Evolutionary conservation across 805 yeast genomes (phyloP).

Genomic region (Novakomyces olei): DNA sequence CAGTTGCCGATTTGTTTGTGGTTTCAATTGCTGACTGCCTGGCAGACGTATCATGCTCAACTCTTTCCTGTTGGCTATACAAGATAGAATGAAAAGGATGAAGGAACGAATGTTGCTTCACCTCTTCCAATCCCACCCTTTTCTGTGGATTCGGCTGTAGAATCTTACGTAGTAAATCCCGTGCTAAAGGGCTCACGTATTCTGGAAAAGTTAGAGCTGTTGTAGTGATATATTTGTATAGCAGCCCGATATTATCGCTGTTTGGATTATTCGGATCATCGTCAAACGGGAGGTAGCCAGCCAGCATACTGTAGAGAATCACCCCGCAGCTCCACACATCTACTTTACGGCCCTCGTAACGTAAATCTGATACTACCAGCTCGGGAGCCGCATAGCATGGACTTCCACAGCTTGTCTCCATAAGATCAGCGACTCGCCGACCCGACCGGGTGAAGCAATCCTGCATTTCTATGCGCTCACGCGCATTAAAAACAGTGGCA

Average conservation of each 20-base stretch:
- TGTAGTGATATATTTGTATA: constrained; percentile 76
- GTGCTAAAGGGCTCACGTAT: constrained; percentile 68
- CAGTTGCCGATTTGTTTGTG: no score
- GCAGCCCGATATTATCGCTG: constrained; percentile 75
- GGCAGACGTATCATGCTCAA: no score
- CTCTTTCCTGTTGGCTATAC: no score
- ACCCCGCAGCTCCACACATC: constrained; percentile 97
- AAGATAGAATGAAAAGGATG: neutral
- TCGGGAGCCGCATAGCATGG: constrained; percentile 99
- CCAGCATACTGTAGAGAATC: constrained; percentile 84
- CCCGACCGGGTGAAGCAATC: constrained; percentile 16
- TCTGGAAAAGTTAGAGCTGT: constrained; percentile 92
- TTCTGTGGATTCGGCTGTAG: constrained; percentile 11
- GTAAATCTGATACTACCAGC: constrained; percentile 51
- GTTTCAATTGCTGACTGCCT: no score
- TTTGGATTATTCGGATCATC: constrained; percentile 95
- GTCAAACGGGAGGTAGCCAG: constrained; percentile 92
- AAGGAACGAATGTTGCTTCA: neutral
- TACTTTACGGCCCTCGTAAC: constrained; percentile 81
- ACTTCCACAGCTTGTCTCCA: constrained; percentile 91
- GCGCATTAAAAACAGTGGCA: constrained; percentile 49
- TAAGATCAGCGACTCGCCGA: constrained; percentile 28
- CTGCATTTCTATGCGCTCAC: constrained; percentile 7
- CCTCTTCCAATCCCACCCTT: neutral
- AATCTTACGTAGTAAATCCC: constrained; percentile 71